Conservation (phyloP, 202 grass and related monocot species). For the Musa balbisiana region DNA sequence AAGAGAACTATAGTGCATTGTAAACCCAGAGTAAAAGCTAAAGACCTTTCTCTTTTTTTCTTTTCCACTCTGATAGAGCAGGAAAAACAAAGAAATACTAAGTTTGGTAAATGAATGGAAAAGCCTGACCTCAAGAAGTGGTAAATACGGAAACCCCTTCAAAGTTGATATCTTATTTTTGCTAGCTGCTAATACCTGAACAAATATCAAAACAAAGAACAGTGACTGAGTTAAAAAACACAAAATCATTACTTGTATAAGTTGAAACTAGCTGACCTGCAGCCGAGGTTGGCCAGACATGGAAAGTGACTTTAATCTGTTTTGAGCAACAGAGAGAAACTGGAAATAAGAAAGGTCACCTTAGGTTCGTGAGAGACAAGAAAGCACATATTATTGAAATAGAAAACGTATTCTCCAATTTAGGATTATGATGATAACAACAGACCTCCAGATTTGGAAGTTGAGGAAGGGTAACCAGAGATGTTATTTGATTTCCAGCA, state of each 20-base stretch:
- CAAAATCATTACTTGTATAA: constrained; percentile 12
- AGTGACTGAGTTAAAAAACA: constrained; percentile 17
- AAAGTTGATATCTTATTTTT: constrained; percentile 97
- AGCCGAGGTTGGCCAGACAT: constrained; percentile 84
- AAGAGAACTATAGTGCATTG: too few species aligned
- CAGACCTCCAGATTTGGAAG: constrained; percentile 97
- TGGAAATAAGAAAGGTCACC: constrained; percentile 38
- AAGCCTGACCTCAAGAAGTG: constrained; percentile 60
- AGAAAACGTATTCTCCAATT: constrained; percentile 14
- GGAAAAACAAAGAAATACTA: neutral
- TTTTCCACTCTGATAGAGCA: neutral
- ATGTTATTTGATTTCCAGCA: constrained; percentile 95
- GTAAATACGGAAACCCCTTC: constrained; percentile 85
- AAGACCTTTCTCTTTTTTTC: neutral
- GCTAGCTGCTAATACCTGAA: constrained; percentile 77
- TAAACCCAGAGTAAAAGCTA: neutral
- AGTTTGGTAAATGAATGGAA: neutral
- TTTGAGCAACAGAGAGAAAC: constrained; percentile 96
- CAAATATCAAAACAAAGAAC: constrained; percentile 13
- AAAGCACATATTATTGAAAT: neutral
- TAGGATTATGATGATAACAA: constrained; percentile 22
- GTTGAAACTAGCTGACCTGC: constrained; percentile 49
- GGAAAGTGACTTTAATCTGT: constrained; percentile 73
- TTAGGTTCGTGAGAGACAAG: constrained; percentile 28
- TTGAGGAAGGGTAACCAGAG: constrained; percentile 67